phyloP scores from a whole-genome alignment of 768 basidiomycete species.

The Suillus tomentosus region DNA sequence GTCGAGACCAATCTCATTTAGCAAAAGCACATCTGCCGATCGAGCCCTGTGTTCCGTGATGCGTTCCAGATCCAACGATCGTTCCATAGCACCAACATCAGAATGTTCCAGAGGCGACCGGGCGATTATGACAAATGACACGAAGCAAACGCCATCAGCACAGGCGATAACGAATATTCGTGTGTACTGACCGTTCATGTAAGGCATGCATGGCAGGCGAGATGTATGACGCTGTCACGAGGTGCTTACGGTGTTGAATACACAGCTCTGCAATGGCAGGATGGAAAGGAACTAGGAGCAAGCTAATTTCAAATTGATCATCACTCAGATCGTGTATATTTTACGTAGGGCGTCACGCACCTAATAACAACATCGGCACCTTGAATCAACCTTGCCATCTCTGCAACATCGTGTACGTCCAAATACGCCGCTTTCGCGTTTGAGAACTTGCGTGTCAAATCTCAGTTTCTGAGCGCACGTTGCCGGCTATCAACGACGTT shows the following conservation, averaged over 20 bases:
- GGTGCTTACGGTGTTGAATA: conserved; percentile 65
- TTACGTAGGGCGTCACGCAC: conserved; percentile 40
- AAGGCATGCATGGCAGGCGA: conserved; percentile 74
- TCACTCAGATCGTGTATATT: background rate
- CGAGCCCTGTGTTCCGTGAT: conserved; percentile 48
- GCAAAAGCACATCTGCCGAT: conserved; percentile 63
- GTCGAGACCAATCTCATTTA: conserved; percentile 91
- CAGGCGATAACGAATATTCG: background rate
- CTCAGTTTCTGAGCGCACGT: conserved; percentile 62
- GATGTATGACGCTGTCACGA: conserved; percentile 92
- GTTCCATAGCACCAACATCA: background rate
- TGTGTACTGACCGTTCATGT: conserved; percentile 56
- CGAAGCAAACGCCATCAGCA: background rate
- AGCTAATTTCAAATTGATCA: conserved; percentile 42
- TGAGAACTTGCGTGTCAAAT: conserved; percentile 41
- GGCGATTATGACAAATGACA: background rate
- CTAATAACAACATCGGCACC: conserved; percentile 83
- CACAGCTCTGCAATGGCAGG: conserved; percentile 70
- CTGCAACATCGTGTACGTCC: conserved; percentile 54
- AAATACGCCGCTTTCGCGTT: conserved; percentile 60
- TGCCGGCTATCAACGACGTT: conserved; percentile 57
- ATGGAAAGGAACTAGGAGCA: conserved; percentile 81
- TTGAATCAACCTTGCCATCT: conserved; percentile 53
- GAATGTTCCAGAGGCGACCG: background rate
- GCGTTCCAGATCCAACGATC: background rate